These are phyloP conservation scores for Meyerozyma guilliermondii DNA, from an alignment of 1,139 yeast species.

Conservation along the genomic window DNA sequence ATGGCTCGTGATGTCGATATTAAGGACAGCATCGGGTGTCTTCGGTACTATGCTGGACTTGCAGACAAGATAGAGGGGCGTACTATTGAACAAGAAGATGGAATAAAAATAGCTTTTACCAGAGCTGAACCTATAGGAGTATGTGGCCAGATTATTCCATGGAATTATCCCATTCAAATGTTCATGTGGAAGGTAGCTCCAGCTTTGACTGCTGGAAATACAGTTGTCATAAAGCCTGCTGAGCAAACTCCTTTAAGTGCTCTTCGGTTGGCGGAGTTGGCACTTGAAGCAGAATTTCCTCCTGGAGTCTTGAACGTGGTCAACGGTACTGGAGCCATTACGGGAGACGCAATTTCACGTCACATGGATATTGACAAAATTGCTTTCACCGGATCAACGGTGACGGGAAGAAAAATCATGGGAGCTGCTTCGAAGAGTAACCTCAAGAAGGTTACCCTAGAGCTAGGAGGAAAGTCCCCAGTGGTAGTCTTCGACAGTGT, in stretches of 20 bases:
- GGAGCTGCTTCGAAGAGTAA: constrained; percentile 62
- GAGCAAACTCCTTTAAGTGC: constrained; percentile 86
- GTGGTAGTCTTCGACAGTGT: constrained; percentile 75
- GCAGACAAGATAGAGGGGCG: constrained; percentile 2
- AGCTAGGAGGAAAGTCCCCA: constrained; percentile 86
- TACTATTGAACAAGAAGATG: constrained; percentile 2
- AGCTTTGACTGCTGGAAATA: constrained; percentile 90
- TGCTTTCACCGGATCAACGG: constrained; percentile 85
- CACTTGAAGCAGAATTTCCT: constrained; percentile 83
- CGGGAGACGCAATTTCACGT: constrained; percentile 67
- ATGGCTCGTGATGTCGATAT: constrained; percentile 3
- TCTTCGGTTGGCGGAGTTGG: constrained; percentile 69
- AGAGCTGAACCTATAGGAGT: constrained; percentile 69
- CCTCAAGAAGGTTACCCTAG: constrained; percentile 75
- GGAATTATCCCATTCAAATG: constrained; percentile 97
- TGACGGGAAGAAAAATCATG: constrained; percentile 74
- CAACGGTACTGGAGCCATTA: constrained; percentile 73
- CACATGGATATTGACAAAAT: constrained; percentile 71
- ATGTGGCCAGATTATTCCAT: constrained; percentile 87
- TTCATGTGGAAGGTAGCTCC: constrained; percentile 89
- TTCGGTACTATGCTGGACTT: constrained; percentile 2
- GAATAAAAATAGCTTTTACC: constrained; percentile 1
- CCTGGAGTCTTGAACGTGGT: constrained; percentile 73
- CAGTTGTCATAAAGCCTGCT: constrained; percentile 87
- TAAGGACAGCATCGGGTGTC: constrained; percentile 2